These are phyloP conservation scores for Chlorella ohadii DNA, from an alignment of 139 green algal species.

Conservation along the genomic window DNA sequence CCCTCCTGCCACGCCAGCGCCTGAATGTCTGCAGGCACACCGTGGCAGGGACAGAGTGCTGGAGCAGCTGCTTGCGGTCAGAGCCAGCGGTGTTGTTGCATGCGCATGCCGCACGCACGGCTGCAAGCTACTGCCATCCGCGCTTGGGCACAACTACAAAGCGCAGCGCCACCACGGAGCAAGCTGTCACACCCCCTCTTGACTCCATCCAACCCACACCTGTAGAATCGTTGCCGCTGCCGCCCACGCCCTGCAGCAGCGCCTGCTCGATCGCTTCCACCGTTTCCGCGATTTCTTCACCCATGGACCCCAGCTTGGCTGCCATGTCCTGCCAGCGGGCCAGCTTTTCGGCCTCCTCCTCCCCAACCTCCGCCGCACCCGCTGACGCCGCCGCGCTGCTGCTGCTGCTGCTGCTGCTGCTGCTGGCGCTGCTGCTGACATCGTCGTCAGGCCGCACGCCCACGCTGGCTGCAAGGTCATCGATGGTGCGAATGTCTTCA, in stretches of 20 bases:
- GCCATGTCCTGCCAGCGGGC: constrained; percentile 4
- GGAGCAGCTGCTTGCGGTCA: too few relatives aligned
- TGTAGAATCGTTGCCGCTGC: too few relatives aligned
- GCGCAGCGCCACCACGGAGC: too few relatives aligned
- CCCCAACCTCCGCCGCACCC: neutral
- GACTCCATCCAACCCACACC: too few relatives aligned
- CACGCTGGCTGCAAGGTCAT: constrained; percentile 36
- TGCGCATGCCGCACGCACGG: too few relatives aligned
- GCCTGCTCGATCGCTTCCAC: neutral
- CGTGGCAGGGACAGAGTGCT: too few relatives aligned
- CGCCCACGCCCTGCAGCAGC: neutral
- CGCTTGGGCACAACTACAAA: too few relatives aligned
- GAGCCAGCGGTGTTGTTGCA: too few relatives aligned
- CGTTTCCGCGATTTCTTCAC: too few relatives aligned
- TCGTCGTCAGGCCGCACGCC: neutral
- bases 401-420: neutral
- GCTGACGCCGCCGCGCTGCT: neutral
- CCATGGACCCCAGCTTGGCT: neutral
- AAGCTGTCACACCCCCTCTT: neutral
- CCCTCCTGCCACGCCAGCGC: neutral
- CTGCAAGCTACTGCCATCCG: too few relatives aligned
- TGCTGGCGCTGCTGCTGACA: neutral
- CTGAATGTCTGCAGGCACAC: neutral
- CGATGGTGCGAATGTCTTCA: constrained; percentile 36
- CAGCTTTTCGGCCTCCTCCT: constrained; percentile 8